Evolutionary conservation across 805 yeast genomes (phyloP), one percentile per base, ranked within the genome.

Genomic region (Kodamaea sagamina): DNA sequence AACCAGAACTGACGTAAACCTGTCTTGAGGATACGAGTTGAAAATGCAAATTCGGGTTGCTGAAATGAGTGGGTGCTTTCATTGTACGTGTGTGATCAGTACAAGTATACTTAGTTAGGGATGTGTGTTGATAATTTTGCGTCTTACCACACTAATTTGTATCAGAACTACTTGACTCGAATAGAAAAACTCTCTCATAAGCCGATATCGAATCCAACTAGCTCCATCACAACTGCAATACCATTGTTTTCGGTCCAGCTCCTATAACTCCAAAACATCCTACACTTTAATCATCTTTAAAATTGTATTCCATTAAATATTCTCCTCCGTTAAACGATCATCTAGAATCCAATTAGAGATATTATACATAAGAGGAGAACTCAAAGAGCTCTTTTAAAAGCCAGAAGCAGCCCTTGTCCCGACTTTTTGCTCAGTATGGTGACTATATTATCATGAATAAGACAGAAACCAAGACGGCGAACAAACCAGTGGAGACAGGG

Each of bases 401-500:
- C 8, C 8, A 8, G 24, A 8, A 21, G 24, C 24, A 21, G 34
- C 34, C 34, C 34, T 13, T 29, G 34, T 16, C 17, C 17, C 19
- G 34, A 15, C n/a, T 24, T 21, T 21, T 22, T 21, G 38, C 26
- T 19, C n/a, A 12, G n/a, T 13, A 10, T 35, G 5, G 27, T 35
- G 19, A n/a, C 38, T 40, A 48, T 37, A 48, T 37, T 21, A 43
- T 32, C 48, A 47, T 44, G 42, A 48, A 39, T 27, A 48, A 32
- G 7, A 43, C 25, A 17, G 51, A 46, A 17, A 39, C 36, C 19
- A 61, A 24, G 10, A 63, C 43, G 18, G 62, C 57, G 12, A 63
- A 35, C 8, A 59, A 25, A 8, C 63, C 63, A n/a, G 69, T 47
- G 19, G 43, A 38, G n/a, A 51, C 26, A 8, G 48, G 51, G 16